These are phyloP conservation scores for sunflower (Helianthus annuus) DNA, from an alignment of 129 eudicot species.

Conservation along the genomic window HanXRQr2.0-SUNRISE NC_035439.2:110051465-110051964, in stretches of 20 bases:
- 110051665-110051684: constrained; percentile 48
- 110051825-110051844: constrained; percentile 27
- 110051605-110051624: constrained; percentile 53
- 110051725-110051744: constrained; percentile 49
- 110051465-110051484: constrained; percentile 28
- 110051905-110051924: constrained; percentile 35
- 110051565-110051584: constrained; percentile 29
- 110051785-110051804: constrained; percentile 31
- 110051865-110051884: constrained; percentile 43
- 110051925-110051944: constrained; percentile 63
- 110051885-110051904: constrained; percentile 59
- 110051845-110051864: constrained; percentile 50
- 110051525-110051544: constrained; percentile 26
- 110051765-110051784: constrained; percentile 34
- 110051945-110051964: constrained; percentile 57
- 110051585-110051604: constrained; percentile 34
- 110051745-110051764: constrained; percentile 31
- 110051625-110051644: constrained; percentile 51
- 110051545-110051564: constrained; percentile 32
- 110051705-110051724: constrained; percentile 50
- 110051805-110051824: constrained; percentile 45
- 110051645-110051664: constrained; percentile 39
- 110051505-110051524: constrained; percentile 27
- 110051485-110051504: constrained; percentile 23
- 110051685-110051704: constrained; percentile 39